phyloP scores from a whole-genome alignment of 2,329 filamentous ascomycete species.

The Tolypocladium sp. region DNA sequence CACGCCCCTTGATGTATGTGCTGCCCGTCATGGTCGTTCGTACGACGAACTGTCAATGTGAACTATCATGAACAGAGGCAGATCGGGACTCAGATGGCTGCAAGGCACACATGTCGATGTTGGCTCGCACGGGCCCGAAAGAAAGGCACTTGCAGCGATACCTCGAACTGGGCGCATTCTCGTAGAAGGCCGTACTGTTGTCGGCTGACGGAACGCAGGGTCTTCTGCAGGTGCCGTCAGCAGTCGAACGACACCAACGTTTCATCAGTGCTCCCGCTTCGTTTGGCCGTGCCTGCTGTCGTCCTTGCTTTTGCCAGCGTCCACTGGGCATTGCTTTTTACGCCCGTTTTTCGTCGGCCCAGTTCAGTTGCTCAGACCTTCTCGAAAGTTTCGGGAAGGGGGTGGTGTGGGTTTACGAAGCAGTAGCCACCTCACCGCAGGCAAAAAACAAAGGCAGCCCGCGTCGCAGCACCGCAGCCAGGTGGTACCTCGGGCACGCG shows the following conservation, averaged over 20 bases:
- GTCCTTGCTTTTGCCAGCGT: not conserved
- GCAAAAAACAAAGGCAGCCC: not conserved
- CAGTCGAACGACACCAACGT: not conserved
- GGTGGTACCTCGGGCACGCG: not conserved
- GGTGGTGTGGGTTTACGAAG: not conserved
- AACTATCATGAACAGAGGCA: not conserved
- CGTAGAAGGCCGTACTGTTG: not conserved
- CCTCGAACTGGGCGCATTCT: not conserved
- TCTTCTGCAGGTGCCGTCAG: not conserved
- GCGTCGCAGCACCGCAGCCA: not conserved
- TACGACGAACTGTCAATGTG: not conserved
- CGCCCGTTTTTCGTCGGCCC: not conserved
- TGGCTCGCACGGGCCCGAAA: not conserved
- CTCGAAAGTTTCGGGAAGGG: slow-evolving; percentile 3
- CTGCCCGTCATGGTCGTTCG: not conserved
- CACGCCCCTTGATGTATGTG: not conserved
- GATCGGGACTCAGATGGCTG: not conserved
- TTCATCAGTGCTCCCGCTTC: not conserved
- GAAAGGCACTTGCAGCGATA: not conserved
- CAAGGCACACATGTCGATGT: slow-evolving; percentile 1
- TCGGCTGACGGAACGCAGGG: not conserved
- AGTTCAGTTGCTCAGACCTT: slow-evolving; percentile 1
- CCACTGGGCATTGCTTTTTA: not conserved
- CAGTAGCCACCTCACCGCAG: not conserved
- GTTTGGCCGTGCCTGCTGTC: not conserved